Base-by-base conservation (phyloP, 2,329 filamentous ascomycete genomes). In the Colletotrichum eleusines region DNA sequence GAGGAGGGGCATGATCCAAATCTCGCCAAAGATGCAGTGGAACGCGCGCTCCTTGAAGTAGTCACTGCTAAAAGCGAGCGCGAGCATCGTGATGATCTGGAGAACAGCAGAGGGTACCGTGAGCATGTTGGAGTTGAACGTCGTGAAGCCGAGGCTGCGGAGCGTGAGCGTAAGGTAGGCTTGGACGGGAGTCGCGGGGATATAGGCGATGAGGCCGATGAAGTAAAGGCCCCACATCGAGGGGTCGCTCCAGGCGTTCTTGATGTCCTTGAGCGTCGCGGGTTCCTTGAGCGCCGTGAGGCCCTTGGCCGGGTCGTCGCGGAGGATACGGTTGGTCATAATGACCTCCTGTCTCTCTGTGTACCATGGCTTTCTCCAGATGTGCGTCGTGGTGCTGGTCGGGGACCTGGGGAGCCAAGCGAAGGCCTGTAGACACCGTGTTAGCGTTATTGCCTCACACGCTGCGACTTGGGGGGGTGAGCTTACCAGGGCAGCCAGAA, bases 1-100 rank as follows among this genome's bases (percentile, higher is more conserved):
- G 18, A 90, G 79, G 71, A 86, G 86, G 0, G 88, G 87, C n/a
- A 89, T 78, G 3, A 84, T 80, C 88, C 88, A 90, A 6, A 88
- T 74, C 60, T 86, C 82, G 14, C 84, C 75, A 44, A 84, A 86
- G 81, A 80, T 80, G 1, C 80, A 81, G 26, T 88, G 77, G 51
- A 88, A 80, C 62, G 86, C 83, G 63, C 86, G 81, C 73, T 86
- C 80, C 63, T 86, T 83, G 12, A 85, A 73, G 59, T 81, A 79
- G 73, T 88, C 86, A 18, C 84, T 86, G 11, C 88, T 69, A 72
- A 83, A 85, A 3, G 84, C 87, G 74, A 84, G 84, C 73, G 83
- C 78, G 23, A 87, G 76, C 70, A 88, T 82, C 42, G 83, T 84
- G 5, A 85, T 77, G 57, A 86, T 84, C 84, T 82, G 23, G 89